phyloP scores from a whole-genome alignment of 371 early-diverging fungal species.

The Syncephalis plumigaleata region DNA sequence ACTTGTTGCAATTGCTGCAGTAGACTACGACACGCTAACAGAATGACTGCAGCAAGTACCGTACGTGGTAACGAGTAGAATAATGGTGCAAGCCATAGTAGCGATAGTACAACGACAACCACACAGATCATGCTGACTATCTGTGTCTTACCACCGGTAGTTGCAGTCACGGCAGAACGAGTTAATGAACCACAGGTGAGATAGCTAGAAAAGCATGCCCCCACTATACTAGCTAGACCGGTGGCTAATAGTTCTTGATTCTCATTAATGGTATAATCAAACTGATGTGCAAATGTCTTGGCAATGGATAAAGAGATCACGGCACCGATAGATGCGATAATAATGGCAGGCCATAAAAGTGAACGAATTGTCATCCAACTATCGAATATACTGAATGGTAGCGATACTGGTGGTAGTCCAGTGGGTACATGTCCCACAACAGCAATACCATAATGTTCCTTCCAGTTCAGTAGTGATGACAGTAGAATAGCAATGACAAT shows the following conservation, averaged over 20 bases:
- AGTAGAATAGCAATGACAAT: background rate
- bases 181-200: conserved; percentile 85
- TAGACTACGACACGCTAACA: conserved; percentile 67
- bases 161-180: conserved; percentile 76
- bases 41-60: conserved; percentile 69
- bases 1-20: conserved; percentile 20
- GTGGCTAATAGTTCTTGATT: conserved; percentile 91
- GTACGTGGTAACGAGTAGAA: conserved; percentile 79
- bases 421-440: background rate
- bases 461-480: background rate
- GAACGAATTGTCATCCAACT: conserved; percentile 10
- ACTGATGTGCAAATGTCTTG: conserved; percentile 70
- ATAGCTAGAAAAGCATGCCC: conserved; percentile 65
- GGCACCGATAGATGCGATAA: conserved; percentile 85
- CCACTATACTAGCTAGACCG: conserved; percentile 65
- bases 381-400: background rate
- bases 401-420: background rate
- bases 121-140: conserved; percentile 69
- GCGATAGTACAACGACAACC: conserved; percentile 50
- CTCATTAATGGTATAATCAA: conserved; percentile 74
- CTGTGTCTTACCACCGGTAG: conserved; percentile 78
- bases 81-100: conserved; percentile 54
- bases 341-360: conserved; percentile 44
- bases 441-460: background rate
- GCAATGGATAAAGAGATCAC: conserved; percentile 87